Evolutionary conservation across 805 yeast species (phyloP).

Genomic region (Candida ipomoeae): DNA sequence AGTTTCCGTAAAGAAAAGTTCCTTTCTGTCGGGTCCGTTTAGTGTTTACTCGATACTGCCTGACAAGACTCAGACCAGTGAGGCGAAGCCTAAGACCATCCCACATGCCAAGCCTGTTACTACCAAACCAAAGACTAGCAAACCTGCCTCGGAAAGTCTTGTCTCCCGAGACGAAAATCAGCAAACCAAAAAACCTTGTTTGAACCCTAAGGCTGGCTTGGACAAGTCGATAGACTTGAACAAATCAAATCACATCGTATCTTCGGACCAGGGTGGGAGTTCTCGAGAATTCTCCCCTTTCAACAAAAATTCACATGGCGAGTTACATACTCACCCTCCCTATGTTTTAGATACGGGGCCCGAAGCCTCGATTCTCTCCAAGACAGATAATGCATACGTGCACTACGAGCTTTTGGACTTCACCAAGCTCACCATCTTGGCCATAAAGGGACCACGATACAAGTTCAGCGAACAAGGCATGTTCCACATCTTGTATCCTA

Average conservation of each 20-base stretch:
- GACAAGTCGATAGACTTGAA: background rate
- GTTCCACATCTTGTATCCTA: constrained; percentile 42
- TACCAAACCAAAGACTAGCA: background rate
- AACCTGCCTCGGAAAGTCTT: background rate
- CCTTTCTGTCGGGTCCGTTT: constrained; percentile 9
- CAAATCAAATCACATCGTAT: background rate
- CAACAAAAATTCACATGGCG: background rate
- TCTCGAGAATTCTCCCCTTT: background rate
- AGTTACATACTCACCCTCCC: background rate
- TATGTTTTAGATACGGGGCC: constrained; percentile 19
- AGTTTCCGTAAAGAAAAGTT: background rate
- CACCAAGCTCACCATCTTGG: constrained; percentile 38
- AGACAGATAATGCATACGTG: constrained; percentile 29
- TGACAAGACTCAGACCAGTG: background rate
- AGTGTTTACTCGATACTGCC: constrained; percentile 4
- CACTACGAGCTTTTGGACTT: constrained; percentile 31
- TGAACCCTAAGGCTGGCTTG: too few species aligned
- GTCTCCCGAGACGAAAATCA: background rate
- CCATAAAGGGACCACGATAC: constrained; percentile 39
- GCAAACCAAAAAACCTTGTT: background rate
- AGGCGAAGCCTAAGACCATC: background rate
- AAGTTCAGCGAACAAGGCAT: constrained; percentile 38
- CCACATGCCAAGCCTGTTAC: background rate
- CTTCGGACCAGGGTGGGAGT: background rate
- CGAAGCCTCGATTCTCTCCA: constrained; percentile 21